phyloP scores from a whole-genome alignment of 345 rosid genomes.

The Orychophragmus violaceus region DNA sequence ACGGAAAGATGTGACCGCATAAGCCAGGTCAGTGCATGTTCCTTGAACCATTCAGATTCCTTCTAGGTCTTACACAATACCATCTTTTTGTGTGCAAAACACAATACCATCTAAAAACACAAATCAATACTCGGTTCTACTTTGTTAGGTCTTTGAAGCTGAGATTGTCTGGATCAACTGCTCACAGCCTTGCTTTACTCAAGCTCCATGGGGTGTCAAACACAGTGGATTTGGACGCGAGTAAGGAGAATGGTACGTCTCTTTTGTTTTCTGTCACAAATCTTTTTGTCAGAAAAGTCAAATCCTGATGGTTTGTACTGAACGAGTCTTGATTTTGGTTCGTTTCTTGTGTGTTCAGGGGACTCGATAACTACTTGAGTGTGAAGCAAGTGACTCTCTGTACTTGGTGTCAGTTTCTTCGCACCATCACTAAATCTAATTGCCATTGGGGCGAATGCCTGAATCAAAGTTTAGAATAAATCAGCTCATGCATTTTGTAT shows the following conservation, averaged over 20 bases:
- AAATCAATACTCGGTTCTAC: neutral
- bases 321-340: slow-evolving; percentile 3
- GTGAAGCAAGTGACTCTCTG: too few relatives aligned
- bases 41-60: too few relatives aligned
- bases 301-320: neutral
- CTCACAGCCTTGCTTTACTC: slow-evolving; percentile 92
- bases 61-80: too few relatives aligned
- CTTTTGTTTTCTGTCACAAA: neutral
- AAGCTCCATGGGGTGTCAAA: slow-evolving; percentile 95
- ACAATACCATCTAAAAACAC: neutral
- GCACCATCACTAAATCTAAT: too few relatives aligned
- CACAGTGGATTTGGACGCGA: slow-evolving; percentile 95
- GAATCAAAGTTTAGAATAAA: too few relatives aligned
- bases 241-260: slow-evolving; percentile 75
- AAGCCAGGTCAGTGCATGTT: too few relatives aligned
- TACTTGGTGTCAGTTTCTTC: too few relatives aligned
- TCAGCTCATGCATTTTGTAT: too few relatives aligned
- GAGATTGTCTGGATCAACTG: slow-evolving; percentile 95
- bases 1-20: too few relatives aligned
- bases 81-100: too few relatives aligned
- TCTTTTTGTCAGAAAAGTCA: neutral
- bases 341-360: slow-evolving; percentile 45
- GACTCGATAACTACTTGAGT: too few relatives aligned
- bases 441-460: too few relatives aligned
- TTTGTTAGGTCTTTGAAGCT: slow-evolving; percentile 60